A percentile compares a stretch with the other conserved stretches of the same genome.
phyloP scores from a whole-genome alignment of 2,329 filamentous ascomycete genomes.

The Meredithiella fracta region DNA sequence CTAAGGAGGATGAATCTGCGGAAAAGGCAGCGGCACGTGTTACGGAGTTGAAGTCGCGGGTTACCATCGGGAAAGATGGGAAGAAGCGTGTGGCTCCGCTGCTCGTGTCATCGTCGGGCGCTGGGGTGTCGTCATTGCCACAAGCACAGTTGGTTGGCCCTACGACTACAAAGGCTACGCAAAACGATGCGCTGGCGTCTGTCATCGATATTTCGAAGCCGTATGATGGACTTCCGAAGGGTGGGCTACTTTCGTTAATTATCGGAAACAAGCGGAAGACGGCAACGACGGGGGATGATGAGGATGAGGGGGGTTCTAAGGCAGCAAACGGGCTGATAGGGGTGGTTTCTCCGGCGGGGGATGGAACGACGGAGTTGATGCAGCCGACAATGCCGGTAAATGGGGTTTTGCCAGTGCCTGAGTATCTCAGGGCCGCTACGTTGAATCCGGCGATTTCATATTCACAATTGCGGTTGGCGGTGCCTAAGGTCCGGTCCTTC shows the following conservation, averaged over 20 bases:
- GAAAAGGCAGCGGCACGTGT: constrained; percentile 39
- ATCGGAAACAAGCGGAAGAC: constrained; percentile 88
- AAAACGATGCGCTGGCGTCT: constrained; percentile 57
- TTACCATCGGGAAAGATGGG: constrained; percentile 89
- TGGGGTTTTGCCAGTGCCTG: constrained; percentile 54
- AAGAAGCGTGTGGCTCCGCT: constrained; percentile 91
- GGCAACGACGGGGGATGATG: constrained; percentile 57
- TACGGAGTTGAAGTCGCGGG: constrained; percentile 62
- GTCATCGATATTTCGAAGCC: constrained; percentile 84
- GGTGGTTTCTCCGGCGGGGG: constrained; percentile 58
- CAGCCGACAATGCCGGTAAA: constrained; percentile 41
- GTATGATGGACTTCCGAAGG: constrained; percentile 80
- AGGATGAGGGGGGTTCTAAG: constrained; percentile 30
- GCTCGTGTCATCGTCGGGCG: constrained; percentile 76
- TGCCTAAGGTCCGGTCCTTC: constrained; percentile 69
- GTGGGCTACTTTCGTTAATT: constrained; percentile 69
- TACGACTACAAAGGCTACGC: constrained; percentile 42
- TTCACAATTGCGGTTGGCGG: constrained; percentile 70
- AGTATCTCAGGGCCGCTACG: constrained; percentile 76
- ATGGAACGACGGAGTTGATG: constrained; percentile 58
- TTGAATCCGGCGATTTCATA: constrained; percentile 66
- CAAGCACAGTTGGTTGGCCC: constrained; percentile 76
- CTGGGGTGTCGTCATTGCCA: constrained; percentile 72
- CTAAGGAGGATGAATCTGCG: constrained; percentile 29
- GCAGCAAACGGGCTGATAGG: constrained; percentile 51